These are phyloP conservation scores for Spinacia oleracea DNA, from an alignment of 179 eudicot genomes.

Conservation along the genomic window DNA sequence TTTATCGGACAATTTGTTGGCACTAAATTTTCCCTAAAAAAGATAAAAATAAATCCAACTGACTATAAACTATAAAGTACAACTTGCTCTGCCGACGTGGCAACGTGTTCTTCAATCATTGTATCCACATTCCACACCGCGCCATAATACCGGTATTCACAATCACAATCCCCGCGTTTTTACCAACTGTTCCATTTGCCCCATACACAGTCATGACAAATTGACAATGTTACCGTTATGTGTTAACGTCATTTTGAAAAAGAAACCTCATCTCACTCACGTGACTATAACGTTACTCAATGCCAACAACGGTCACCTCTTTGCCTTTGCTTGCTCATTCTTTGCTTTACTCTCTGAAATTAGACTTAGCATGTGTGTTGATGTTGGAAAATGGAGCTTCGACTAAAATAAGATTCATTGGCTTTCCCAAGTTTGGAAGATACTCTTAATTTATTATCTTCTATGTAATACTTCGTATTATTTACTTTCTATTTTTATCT, in stretches of 20 bases:
- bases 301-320: constrained; percentile 33
- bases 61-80: not conserved
- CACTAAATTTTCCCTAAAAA: too few species aligned
- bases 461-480: too few species aligned
- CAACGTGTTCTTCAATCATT: not conserved
- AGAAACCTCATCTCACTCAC: constrained; percentile 1
- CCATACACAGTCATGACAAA: not conserved
- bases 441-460: too few species aligned
- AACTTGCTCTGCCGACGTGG: not conserved
- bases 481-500: too few species aligned
- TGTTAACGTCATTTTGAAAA: constrained; percentile 29
- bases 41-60: not conserved
- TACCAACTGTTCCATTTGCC: not conserved
- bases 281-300: constrained; percentile 25
- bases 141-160: constrained; percentile 12
- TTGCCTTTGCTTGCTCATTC: not conserved
- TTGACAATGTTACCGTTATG: constrained; percentile 26
- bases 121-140: not conserved
- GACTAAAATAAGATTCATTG: not conserved
- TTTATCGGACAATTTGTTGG: too few species aligned
- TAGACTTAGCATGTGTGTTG: not conserved
- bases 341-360: not conserved
- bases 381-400: constrained; percentile 9
- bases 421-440: not conserved
- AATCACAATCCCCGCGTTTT: constrained; percentile 4